Conservation (phyloP, 495 filamentous ascomycete genomes). For the Xylaria acuta region DNA sequence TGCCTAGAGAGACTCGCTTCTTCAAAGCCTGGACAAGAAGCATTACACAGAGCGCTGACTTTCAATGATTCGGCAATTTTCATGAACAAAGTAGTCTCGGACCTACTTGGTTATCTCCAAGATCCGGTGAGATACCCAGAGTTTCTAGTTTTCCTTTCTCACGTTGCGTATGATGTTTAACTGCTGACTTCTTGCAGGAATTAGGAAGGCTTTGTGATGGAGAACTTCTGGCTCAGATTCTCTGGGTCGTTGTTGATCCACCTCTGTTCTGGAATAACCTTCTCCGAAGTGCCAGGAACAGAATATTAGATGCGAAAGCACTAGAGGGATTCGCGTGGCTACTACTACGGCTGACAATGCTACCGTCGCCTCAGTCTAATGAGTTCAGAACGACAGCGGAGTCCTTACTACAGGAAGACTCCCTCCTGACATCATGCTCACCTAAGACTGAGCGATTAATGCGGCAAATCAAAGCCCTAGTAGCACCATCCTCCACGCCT, state of each 20-base stretch:
- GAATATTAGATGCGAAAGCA: conserved; percentile 47
- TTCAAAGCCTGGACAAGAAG: conserved; percentile 51
- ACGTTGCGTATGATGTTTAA: not conserved
- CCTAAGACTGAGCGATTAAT: not conserved
- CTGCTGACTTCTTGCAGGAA: not conserved
- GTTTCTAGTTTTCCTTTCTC: not conserved
- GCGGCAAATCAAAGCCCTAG: not conserved
- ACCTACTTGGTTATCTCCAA: conserved; percentile 47
- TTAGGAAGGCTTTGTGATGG: conserved; percentile 64
- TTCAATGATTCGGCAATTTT: conserved; percentile 58
- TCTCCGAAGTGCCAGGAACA: conserved; percentile 47
- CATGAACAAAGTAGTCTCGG: conserved; percentile 52
- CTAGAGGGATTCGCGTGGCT: conserved; percentile 65
- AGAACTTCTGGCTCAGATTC: conserved; percentile 58
- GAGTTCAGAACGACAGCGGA: conserved; percentile 41
- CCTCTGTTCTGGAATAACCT: conserved; percentile 67
- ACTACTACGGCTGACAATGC: conserved; percentile 59
- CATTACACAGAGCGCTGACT: conserved; percentile 56
- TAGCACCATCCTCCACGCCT: conserved; percentile 1
- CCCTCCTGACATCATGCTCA: not conserved
- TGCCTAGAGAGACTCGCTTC: conserved; percentile 64
- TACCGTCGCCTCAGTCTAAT: conserved; percentile 41
- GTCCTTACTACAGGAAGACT: not conserved
- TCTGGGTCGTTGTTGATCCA: conserved; percentile 62
- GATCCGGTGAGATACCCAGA: conserved; percentile 33